These are phyloP conservation scores for Vigna trinervia DNA, from an alignment of 306 rosid species.

Conservation along the genomic window DNA sequence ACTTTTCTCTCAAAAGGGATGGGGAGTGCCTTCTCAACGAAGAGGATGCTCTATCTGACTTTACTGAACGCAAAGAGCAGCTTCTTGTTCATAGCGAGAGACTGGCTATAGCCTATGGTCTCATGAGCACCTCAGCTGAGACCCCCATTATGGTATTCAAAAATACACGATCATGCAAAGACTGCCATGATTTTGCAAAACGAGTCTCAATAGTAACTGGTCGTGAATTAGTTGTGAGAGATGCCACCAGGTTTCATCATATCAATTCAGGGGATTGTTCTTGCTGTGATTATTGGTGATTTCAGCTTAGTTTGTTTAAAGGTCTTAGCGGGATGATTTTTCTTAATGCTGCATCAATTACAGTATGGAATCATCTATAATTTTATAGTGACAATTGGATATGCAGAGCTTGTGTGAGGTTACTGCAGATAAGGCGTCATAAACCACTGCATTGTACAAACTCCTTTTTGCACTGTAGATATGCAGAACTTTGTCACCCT, in stretches of 20 bases:
- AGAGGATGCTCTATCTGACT: constrained; percentile 53
- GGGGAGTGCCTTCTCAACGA: constrained; percentile 46
- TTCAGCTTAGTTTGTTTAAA: not conserved
- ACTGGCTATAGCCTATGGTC: constrained; percentile 67
- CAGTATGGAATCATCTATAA: not conserved
- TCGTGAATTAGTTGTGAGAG: constrained; percentile 56
- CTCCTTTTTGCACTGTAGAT: not conserved
- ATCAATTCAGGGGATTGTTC: constrained; percentile 60
- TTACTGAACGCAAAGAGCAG: constrained; percentile 57
- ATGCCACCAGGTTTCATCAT: constrained; percentile 68
- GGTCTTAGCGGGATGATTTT: not conserved
- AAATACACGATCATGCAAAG: constrained; percentile 64
- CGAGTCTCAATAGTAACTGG: constrained; percentile 56
- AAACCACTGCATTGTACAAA: not conserved
- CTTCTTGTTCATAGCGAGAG: constrained; percentile 69
- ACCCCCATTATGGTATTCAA: constrained; percentile 59
- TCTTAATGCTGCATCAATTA: not conserved
- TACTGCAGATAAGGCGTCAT: not conserved
- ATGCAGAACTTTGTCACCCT: too few species aligned
- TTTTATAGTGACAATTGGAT: not conserved
- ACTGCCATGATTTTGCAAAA: constrained; percentile 71
- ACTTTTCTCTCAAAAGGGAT: constrained; percentile 34
- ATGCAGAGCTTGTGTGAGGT: not conserved
- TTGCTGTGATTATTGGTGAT: constrained; percentile 67
- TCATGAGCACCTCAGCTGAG: constrained; percentile 50